phyloP scores from a whole-genome alignment of 805 yeast genomes.

The Teunomyces aglyptinius region DNA sequence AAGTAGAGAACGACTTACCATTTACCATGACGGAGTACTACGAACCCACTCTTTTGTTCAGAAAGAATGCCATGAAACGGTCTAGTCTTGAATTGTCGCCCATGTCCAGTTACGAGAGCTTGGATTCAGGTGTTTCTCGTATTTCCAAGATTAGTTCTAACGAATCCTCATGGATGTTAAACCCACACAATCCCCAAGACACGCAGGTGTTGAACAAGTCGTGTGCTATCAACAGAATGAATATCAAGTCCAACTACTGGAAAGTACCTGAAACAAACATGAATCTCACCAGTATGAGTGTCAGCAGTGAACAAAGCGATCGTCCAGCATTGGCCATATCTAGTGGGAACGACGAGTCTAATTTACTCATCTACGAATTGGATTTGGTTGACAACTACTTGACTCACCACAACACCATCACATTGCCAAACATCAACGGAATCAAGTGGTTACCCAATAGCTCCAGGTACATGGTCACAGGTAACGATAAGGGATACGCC shows the following conservation, averaged over 20 bases:
- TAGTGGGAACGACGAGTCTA: slow-evolving; percentile 44
- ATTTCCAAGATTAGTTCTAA: neutral
- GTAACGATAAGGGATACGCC: slow-evolving; percentile 73
- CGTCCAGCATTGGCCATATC: slow-evolving; percentile 52
- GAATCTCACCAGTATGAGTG: slow-evolving; percentile 46
- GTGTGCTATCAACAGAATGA: slow-evolving; percentile 39
- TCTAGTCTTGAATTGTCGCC: slow-evolving; percentile 21
- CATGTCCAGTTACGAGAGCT: slow-evolving; percentile 19
- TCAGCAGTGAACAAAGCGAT: slow-evolving; percentile 13
- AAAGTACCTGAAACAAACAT: slow-evolving; percentile 42
- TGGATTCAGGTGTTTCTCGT: neutral
- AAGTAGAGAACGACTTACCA: neutral
- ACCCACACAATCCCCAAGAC: slow-evolving; percentile 23
- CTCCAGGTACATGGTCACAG: slow-evolving; percentile 54
- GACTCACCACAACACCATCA: slow-evolving; percentile 58
- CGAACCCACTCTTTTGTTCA: slow-evolving; percentile 42
- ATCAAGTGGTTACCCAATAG: slow-evolving; percentile 50
- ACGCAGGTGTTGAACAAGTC: slow-evolving; percentile 40
- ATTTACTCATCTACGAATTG: slow-evolving; percentile 52
- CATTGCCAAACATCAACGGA: slow-evolving; percentile 54
- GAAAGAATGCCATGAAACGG: slow-evolving; percentile 39
- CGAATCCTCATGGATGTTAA: slow-evolving; percentile 30
- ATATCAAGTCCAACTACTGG: slow-evolving; percentile 46
- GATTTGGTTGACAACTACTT: slow-evolving; percentile 39
- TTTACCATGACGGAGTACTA: slow-evolving; percentile 28